Evolutionary conservation across 495 filamentous ascomycete species (phyloP).

Genomic region (Daldinia childiae): DNA sequence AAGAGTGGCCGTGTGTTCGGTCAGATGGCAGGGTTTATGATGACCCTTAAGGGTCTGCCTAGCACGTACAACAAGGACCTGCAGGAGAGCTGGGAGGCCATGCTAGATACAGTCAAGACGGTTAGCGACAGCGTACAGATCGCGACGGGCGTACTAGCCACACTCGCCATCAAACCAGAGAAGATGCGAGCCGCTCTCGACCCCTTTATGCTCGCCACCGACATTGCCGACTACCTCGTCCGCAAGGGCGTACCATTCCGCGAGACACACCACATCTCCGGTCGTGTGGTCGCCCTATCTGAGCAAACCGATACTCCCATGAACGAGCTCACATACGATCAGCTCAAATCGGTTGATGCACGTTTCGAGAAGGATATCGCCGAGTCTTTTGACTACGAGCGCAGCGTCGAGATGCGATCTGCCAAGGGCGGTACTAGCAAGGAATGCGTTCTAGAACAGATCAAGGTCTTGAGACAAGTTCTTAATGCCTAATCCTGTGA

Average conservation of each 20-base stretch:
- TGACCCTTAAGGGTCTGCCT: constrained; percentile 86
- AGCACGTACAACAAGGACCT: constrained; percentile 96
- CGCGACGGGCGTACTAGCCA: constrained; percentile 81
- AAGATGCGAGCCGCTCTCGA: constrained; percentile 82
- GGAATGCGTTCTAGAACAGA: constrained; percentile 79
- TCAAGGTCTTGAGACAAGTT: constrained; percentile 70
- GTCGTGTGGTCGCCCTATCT: constrained; percentile 72
- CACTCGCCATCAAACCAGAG: constrained; percentile 72
- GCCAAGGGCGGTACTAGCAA: constrained; percentile 85
- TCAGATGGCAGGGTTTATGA: constrained; percentile 88
- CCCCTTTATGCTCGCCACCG: constrained; percentile 75
- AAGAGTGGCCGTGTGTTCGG: constrained; percentile 88
- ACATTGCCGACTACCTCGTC: constrained; percentile 91
- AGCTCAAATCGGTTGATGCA: constrained; percentile 74
- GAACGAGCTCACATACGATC: constrained; percentile 75
- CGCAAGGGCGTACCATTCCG: constrained; percentile 85
- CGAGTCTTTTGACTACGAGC: constrained; percentile 83
- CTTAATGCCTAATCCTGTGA: constrained; percentile 37
- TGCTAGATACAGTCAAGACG: constrained; percentile 90
- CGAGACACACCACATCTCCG: constrained; percentile 91
- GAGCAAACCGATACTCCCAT: constrained; percentile 77
- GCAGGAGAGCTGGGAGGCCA: constrained; percentile 87
- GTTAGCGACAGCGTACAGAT: constrained; percentile 87
- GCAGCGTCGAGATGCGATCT: constrained; percentile 82
- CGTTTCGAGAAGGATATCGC: constrained; percentile 81